Conservation (phyloP, 2,329 filamentous ascomycete species). For the Cercospora janseana region DNA sequence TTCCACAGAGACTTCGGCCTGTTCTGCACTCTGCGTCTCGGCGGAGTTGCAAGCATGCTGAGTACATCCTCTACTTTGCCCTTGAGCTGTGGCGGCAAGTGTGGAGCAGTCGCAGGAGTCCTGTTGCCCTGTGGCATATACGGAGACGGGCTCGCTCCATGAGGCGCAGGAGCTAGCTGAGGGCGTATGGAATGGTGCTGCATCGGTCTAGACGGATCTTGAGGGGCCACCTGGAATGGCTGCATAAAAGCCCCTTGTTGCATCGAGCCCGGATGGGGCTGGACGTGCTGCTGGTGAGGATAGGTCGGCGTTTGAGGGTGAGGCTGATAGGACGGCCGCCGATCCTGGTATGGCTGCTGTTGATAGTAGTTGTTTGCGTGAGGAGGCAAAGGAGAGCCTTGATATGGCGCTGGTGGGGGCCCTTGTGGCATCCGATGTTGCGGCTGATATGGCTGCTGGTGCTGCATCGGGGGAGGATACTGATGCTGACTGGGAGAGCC, state of each 20-base stretch:
- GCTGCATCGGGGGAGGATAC: slow-evolving; percentile 15
- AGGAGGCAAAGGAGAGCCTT: slow-evolving; percentile 28
- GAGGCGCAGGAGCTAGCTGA: slow-evolving; percentile 18
- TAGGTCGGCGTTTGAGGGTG: slow-evolving; percentile 32
- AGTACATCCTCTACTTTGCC: slow-evolving; percentile 30
- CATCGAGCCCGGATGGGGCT: slow-evolving; percentile 15
- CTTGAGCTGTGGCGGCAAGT: slow-evolving; percentile 21
- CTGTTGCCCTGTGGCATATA: slow-evolving; percentile 22
- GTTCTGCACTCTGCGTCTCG: slow-evolving; percentile 12
- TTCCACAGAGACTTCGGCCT: slow-evolving; percentile 33
- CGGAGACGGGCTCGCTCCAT: slow-evolving; percentile 11
- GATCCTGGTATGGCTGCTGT: slow-evolving; percentile 30
- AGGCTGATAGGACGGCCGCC: slow-evolving; percentile 32
- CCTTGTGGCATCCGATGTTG: slow-evolving; percentile 23
- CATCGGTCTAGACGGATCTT: slow-evolving; percentile 39
- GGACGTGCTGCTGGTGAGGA: slow-evolving; percentile 37
- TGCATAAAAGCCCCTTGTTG: slow-evolving; percentile 45
- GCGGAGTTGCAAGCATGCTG: slow-evolving; percentile 33
- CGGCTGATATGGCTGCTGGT: slow-evolving; percentile 30
- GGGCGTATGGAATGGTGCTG: slow-evolving; percentile 25
- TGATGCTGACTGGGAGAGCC: slow-evolving; percentile 35
- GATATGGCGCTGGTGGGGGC: slow-evolving; percentile 23
- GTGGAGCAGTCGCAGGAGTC: slow-evolving; percentile 30
- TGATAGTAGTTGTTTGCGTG: slow-evolving; percentile 37
- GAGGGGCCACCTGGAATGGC: slow-evolving; percentile 48